Evolutionary conservation across 768 basidiomycete species (phyloP), one percentile per base, ranked within the genome.

Genomic region (Lactarius indigo): DNA sequence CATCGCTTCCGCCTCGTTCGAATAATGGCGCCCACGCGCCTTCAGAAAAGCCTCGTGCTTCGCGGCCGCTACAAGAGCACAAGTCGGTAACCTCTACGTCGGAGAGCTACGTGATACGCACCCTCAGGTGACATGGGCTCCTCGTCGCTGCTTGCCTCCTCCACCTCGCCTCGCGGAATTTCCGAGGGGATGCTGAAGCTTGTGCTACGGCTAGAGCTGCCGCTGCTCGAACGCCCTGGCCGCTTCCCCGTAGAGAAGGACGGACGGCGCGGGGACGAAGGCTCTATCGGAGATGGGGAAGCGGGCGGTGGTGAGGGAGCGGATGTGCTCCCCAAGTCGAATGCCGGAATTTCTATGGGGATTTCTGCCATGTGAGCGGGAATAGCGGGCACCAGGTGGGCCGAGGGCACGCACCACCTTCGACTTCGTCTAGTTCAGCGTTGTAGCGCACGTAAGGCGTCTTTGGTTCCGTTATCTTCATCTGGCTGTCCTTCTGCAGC

Each of bases 381-480:
- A 44, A 37, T 47, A 13, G 26, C 15, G 60, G 28, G 8, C 9
- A n/a, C n/a, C 31, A 18, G 63, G 3, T 56, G 44, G 17, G 57
- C 57, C 23, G 23, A 64, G 26, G n/a, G 77, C 80, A 74, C 76
- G 64, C 67, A 94, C 95, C 93, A 69, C 90, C 87, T 76, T 94
- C 92, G 52, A 94, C 78, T 62, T 84, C 84, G 75, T 94, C 92
- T n/a, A 89, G 88, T 74, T 90, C 88, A 3, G 92, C 84, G 72
- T 94, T 91, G 77, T 94, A 96, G 71, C 93, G 83, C 62, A 98
- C 95, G 77, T 91, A 98, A 2, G 95, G 95, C 12, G 95, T 98
- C 84, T 98, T 98, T 61, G 95, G 95, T 74, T 98, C 95, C 2
- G 92, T 94, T 74, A 98, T 98, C 85, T 97, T 98, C 95, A 97